These are phyloP conservation scores for Zymoseptoria passerinii DNA, from an alignment of 2,329 filamentous ascomycete genomes.

Conservation along the genomic window DNA sequence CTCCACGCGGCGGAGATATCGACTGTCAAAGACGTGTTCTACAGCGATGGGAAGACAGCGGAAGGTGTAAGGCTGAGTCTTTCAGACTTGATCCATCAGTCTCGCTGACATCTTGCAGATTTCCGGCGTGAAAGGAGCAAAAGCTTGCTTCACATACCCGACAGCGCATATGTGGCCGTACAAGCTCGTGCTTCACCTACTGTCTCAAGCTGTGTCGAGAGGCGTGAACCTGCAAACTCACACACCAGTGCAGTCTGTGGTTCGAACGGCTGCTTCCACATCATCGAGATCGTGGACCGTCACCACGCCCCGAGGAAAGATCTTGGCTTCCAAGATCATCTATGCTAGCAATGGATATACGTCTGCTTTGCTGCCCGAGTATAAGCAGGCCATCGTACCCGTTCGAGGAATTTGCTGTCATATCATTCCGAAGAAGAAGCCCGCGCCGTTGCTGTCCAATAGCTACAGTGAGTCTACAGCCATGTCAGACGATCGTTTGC, in stretches of 20 bases:
- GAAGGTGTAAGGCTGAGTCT: constrained; percentile 20
- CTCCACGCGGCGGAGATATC: constrained; percentile 25
- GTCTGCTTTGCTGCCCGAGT: constrained; percentile 26
- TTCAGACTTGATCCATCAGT: background rate
- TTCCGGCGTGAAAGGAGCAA: constrained; percentile 33
- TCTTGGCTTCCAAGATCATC: constrained; percentile 27
- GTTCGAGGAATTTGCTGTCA: constrained; percentile 43
- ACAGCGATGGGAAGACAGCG: constrained; percentile 22
- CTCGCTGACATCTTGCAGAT: constrained; percentile 19
- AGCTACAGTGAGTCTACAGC: constrained; percentile 16
- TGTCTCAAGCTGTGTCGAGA: constrained; percentile 30
- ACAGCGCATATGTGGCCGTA: constrained; percentile 42
- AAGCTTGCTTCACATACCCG: constrained; percentile 32
- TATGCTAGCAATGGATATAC: constrained; percentile 26
- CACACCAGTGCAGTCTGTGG: constrained; percentile 65
- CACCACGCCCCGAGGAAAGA: constrained; percentile 16
- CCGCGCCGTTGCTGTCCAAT: constrained; percentile 20
- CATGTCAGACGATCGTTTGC: background rate
- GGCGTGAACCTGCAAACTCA: constrained; percentile 64
- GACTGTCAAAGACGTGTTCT: constrained; percentile 26
- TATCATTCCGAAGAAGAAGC: constrained; percentile 9
- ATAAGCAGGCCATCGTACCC: constrained; percentile 25
- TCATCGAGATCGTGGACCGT: constrained; percentile 9
- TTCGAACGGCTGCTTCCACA: constrained; percentile 48
- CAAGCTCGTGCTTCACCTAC: constrained; percentile 22